These are phyloP conservation scores for Ophiobolus disseminans DNA, from an alignment of 2,329 filamentous ascomycete genomes.

Conservation along the genomic window DNA sequence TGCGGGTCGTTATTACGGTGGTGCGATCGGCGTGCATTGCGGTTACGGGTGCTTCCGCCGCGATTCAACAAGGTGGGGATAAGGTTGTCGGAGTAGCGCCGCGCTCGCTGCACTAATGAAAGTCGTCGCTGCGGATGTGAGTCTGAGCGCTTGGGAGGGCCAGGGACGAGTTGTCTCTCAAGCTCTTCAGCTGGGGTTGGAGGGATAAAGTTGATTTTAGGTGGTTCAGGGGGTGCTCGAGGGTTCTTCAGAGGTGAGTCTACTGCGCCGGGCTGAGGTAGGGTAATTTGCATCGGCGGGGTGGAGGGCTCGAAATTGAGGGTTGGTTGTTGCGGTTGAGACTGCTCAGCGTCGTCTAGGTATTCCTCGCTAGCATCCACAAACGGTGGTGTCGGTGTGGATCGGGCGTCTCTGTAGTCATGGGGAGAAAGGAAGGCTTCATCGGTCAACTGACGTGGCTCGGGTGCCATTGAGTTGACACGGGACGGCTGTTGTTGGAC, in stretches of 20 bases:
- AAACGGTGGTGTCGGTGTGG: slow-evolving; percentile 34
- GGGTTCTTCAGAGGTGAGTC: slow-evolving; percentile 67
- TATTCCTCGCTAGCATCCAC: slow-evolving; percentile 28
- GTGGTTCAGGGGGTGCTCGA: slow-evolving; percentile 63
- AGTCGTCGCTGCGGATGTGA: slow-evolving; percentile 47
- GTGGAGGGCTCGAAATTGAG: slow-evolving; percentile 46
- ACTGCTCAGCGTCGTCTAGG: slow-evolving; percentile 11
- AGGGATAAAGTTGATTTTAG: slow-evolving; percentile 62
- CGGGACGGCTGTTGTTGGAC: slow-evolving; percentile 63
- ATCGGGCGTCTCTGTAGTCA: slow-evolving; percentile 23
- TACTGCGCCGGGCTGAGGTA: slow-evolving; percentile 43
- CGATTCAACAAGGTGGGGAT: slow-evolving; percentile 51
- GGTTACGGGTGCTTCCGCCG: slow-evolving; percentile 33
- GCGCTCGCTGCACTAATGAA: slow-evolving; percentile 53
- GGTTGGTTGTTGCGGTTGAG: slow-evolving; percentile 31
- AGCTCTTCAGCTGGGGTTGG: slow-evolving; percentile 59
- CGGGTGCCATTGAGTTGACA: slow-evolving; percentile 31
- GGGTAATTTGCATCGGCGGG: slow-evolving; percentile 41
- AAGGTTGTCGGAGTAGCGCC: slow-evolving; percentile 55
- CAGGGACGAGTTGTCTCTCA: slow-evolving; percentile 50
- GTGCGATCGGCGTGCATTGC: slow-evolving; percentile 29
- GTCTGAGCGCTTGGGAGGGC: slow-evolving; percentile 40
- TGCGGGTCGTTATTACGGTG: slow-evolving; percentile 23
- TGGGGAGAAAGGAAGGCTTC: slow-evolving; percentile 23
- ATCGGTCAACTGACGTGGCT: slow-evolving; percentile 21